phyloP scores from a whole-genome alignment of 208 protist genomes.

The Leishmania turanica region DNA sequence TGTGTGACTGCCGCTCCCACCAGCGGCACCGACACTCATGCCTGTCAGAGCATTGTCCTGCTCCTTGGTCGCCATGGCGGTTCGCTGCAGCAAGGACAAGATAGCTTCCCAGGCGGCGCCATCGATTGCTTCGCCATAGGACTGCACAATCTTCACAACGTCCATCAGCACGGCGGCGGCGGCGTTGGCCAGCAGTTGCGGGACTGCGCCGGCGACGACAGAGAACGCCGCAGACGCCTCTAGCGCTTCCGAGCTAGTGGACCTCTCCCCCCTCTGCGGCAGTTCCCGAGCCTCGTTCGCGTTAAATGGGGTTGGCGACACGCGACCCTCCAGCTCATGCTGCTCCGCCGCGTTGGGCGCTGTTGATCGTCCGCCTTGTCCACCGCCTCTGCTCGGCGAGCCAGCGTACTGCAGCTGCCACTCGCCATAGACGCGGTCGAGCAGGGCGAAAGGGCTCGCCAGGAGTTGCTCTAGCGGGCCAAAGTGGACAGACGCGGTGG shows the following conservation, averaged over 20 bases:
- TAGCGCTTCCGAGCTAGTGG: not conserved
- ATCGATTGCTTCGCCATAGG: constrained; percentile 58
- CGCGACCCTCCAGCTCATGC: not conserved
- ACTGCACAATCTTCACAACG: constrained; percentile 58
- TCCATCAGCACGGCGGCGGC: constrained; percentile 31
- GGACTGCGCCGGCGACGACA: constrained; percentile 12
- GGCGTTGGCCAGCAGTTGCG: constrained; percentile 17
- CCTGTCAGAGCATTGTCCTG: not conserved
- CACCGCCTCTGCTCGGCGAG: not conserved
- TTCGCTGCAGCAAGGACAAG: constrained; percentile 47
- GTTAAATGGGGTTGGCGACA: not conserved
- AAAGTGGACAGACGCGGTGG: not conserved
- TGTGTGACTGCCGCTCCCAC: not conserved
- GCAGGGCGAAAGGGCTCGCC: constrained; percentile 33
- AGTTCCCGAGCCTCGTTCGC: not conserved
- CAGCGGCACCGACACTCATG: not conserved
- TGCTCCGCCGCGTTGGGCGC: not conserved
- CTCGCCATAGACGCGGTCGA: constrained; percentile 32
- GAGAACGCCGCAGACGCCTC: constrained; percentile 1
- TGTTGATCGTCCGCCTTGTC: not conserved
- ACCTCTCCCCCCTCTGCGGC: not conserved
- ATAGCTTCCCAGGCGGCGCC: constrained; percentile 54
- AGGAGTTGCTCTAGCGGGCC: constrained; percentile 30
- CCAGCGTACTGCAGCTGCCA: constrained; percentile 4
- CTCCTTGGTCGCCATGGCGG: constrained; percentile 16